Evolutionary conservation across 495 filamentous ascomycete genomes (phyloP), one percentile per base, ranked within the genome.

Genomic region (Hyphodiscus hymeniophilus): DNA sequence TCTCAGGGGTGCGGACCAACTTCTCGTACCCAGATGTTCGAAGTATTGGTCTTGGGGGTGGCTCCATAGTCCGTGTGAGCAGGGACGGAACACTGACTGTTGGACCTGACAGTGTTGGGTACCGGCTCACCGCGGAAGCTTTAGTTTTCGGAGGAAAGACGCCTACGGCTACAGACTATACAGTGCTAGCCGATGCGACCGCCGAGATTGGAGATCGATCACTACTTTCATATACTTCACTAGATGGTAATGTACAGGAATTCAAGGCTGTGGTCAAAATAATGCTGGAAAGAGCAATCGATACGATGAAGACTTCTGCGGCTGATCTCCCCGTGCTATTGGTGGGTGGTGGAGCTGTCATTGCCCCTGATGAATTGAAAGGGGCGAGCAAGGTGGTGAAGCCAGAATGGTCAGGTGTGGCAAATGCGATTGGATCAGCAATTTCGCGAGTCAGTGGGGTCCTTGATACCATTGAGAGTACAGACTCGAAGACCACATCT

Each of bases 361-460:
- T 69, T 18, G 60, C 60, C 4, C 64, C 63, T 13, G 58, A 64
- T 20, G 44, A 57, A 24, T 42, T 70, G 0, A 43, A 51, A 15
- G 65, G 63, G 13, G 65, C 61, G 2, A 63, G 54, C n/a, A 59
- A 49, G 36, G 58, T 67, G 33, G 62, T 63, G 38, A 68, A 61
- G 52, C 71, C 66, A 1, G 52, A 58, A 32, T 64, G 52, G 51
- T 58, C 61, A 3, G 66, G 63, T n/a, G 70, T 77, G 7, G 76
- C 74, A 0, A 79, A 79, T 56, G 74, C 76, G 0, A 72, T 79
- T 31, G 74, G 76, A 4, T 74, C 76, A 38, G 65, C 65, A 0
- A 62, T 60, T 12, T 58, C 65, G 5, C 57, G 60, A 54, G 62
- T 65, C 22, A 62, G 60, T 38, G 65, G 62, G 16, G 58, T 66